phyloP scores from a whole-genome alignment of 148 eudicot genomes.

The Rhododendron griersonianum region DNA sequence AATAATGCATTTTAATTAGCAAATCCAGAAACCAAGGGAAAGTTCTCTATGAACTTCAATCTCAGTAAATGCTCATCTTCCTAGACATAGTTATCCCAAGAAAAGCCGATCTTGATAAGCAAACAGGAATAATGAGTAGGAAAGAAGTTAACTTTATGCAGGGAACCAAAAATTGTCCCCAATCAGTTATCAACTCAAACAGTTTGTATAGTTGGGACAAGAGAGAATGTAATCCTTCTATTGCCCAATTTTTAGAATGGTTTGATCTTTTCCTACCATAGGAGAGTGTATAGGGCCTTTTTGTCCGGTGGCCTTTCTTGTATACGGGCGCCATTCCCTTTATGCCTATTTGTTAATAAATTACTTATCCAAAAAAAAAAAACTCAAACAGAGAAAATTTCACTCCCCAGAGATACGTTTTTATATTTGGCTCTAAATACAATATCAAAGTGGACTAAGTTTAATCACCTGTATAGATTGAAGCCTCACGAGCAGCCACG shows the following conservation, averaged over 20 bases:
- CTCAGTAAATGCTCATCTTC: neutral
- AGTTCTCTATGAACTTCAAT: neutral
- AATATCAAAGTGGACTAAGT: neutral
- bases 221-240: too few species aligned
- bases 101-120: neutral
- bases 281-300: too few species aligned
- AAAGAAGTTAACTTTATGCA: neutral
- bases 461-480: conserved; percentile 84
- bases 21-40: neutral
- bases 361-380: too few species aligned
- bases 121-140: neutral
- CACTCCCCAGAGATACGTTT: conserved; percentile 22
- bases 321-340: too few species aligned
- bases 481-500: conserved; percentile 99
- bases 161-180: neutral
- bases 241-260: too few species aligned
- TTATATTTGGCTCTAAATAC: conserved; percentile 8
- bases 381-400: neutral
- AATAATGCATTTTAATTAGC: neutral
- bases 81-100: neutral
- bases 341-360: too few species aligned
- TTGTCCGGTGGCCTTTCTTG: too few species aligned
- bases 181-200: neutral
- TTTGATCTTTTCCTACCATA: too few species aligned
- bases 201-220: too few species aligned